Evolutionary conservation across 1,284 basidiomycete species (phyloP), one percentile per base, ranked within the genome.

Genomic region (Bjerkandera adusta): DNA sequence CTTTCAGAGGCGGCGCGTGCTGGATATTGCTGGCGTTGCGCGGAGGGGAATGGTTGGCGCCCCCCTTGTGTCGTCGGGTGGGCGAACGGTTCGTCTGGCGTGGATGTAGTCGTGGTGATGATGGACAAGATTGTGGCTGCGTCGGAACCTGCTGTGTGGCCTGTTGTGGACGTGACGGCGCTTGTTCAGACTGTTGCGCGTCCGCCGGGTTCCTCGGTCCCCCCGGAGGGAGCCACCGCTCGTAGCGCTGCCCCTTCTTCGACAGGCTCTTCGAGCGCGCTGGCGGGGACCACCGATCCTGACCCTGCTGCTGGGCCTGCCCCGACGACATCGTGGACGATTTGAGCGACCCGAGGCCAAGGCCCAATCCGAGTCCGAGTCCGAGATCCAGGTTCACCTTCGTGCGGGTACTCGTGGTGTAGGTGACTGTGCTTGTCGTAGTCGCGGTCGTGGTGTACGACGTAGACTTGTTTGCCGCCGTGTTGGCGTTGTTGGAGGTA

Each of bases 341-440:
- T n/a, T n/a, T n/a, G n/a, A n/a, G n/a, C n/a, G n/a, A n/a, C n/a
- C n/a, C n/a, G n/a, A n/a, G n/a, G n/a, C n/a, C n/a, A n/a, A n/a
- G n/a, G n/a, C n/a, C n/a, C n/a, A n/a, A n/a, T n/a, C n/a, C n/a
- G n/a, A n/a, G n/a, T n/a, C n/a, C n/a, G n/a, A n/a, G n/a, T n/a
- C n/a, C n/a, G n/a, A n/a, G n/a, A n/a, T n/a, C n/a, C n/a, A n/a
- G n/a, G n/a, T n/a, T 47, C 45, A 47, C 45, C 30, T 39, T 13
- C 21, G 48, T 34, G 21, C 35, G 26, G 5, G 33, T 42, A 15
- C 27, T 27, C 13, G 48, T 45, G 26, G 35, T 36, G 15, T 27
- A 34, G 8, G 49, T 21, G 26, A 43, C 37, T 29, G 39, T 50
- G 33, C 34, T 33, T 32, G 49, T 50, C 7, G 49, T 43, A 12